Evolutionary conservation across 2,329 filamentous ascomycete species (phyloP).

Genomic region (Calonectria naviculata): DNA sequence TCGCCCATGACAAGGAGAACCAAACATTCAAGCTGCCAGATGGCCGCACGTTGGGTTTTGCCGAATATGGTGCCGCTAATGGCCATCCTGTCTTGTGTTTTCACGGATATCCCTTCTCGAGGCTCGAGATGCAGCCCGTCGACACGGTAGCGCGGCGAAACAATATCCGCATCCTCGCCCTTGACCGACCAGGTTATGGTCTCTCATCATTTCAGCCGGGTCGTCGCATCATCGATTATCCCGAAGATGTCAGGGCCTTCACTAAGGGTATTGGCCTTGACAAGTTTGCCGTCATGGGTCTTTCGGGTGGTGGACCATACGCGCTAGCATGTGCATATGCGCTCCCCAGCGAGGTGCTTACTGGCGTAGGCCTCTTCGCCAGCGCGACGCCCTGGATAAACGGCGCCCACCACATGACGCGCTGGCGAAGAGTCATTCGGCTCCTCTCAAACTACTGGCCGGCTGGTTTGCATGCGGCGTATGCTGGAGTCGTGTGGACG

Average conservation of each 20-base stretch:
- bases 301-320: background rate
- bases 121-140: background rate
- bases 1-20: background rate
- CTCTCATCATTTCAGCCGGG: background rate
- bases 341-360: background rate
- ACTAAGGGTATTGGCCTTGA: background rate
- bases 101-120: background rate
- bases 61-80: background rate
- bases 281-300: background rate
- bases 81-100: background rate
- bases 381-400: background rate
- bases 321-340: background rate
- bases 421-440: background rate
- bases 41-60: background rate
- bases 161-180: background rate
- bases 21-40: background rate
- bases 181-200: background rate
- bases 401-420: background rate
- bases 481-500: background rate
- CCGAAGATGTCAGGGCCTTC: background rate
- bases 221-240: background rate
- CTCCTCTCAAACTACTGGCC: background rate
- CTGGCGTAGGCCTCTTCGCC: background rate
- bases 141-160: background rate
- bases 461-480: background rate